Conservation (phyloP, 1,139 yeast species). For the Saccharomyces hybrid region DNA sequence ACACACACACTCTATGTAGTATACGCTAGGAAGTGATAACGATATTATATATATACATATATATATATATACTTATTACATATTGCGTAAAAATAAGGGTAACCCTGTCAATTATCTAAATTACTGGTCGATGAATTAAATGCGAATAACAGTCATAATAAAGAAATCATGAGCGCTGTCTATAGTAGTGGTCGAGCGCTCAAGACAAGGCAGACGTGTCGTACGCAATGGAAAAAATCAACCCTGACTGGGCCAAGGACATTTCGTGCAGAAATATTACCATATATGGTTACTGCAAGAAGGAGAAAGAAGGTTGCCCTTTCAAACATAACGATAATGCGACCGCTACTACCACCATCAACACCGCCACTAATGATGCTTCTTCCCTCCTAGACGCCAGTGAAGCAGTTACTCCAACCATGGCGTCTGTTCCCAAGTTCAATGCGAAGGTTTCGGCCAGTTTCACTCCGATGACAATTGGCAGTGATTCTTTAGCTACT, state of each 20-base stretch:
- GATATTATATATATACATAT: not conserved
- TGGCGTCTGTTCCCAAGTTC: conserved; percentile 20
- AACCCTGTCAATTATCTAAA: not conserved
- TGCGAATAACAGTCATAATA: not conserved
- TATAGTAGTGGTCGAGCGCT: not conserved
- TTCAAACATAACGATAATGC: conserved; percentile 48
- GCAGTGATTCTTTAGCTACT: conserved; percentile 1
- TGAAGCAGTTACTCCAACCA: conserved; percentile 5
- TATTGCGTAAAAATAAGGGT: not conserved
- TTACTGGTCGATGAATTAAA: not conserved
- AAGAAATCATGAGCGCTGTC: not conserved
- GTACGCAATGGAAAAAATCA: conserved; percentile 25
- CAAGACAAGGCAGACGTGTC: not conserved
- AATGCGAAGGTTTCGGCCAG: conserved; percentile 32
- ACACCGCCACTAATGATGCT: not conserved
- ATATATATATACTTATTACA: not conserved
- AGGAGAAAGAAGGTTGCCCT: conserved; percentile 81
- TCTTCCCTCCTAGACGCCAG: not conserved
- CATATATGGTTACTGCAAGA: conserved; percentile 84
- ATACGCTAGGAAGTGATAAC: not conserved
- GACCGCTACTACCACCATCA: conserved; percentile 8
- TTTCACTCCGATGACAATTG: conserved; percentile 24
- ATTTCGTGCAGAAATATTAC: conserved; percentile 79
- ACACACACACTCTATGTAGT: not conserved
- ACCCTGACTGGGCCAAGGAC: conserved; percentile 55